A percentile compares a stretch with the other conserved stretches of the same genome.
Evolutionary conservation across 2,329 filamentous ascomycete genomes (phyloP).

Genomic region (Sporothrix globosa): DNA sequence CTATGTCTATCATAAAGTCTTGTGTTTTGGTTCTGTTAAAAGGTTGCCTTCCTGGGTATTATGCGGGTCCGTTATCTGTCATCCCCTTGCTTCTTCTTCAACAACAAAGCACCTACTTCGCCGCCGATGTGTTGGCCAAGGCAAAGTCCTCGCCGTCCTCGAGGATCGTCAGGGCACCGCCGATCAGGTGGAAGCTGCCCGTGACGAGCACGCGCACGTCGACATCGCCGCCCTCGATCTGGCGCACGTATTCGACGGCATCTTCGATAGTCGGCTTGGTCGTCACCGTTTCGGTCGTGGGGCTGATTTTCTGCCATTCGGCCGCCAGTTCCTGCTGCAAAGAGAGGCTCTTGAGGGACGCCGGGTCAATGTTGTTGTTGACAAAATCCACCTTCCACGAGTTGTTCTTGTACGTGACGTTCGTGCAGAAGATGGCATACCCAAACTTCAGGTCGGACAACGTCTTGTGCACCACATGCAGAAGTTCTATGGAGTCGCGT

Average conservation of each 20-base stretch:
- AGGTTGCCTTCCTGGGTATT: background rate
- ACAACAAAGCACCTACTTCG: background rate
- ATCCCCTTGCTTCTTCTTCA: background rate
- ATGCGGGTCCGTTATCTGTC: background rate
- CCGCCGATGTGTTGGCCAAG: constrained; percentile 25
- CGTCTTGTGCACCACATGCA: constrained; percentile 53
- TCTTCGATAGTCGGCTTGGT: constrained; percentile 60
- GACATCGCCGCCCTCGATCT: constrained; percentile 22
- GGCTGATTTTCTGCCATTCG: constrained; percentile 54
- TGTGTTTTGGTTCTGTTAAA: background rate
- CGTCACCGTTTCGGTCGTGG: constrained; percentile 49
- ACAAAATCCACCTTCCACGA: constrained; percentile 62
- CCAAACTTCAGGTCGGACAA: constrained; percentile 58
- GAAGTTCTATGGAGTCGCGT: constrained; percentile 69
- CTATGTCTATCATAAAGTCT: constrained; percentile 8
- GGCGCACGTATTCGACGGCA: constrained; percentile 50
- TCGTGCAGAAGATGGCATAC: constrained; percentile 60
- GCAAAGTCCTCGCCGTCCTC: constrained; percentile 36
- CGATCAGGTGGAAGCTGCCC: constrained; percentile 54
- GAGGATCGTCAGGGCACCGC: constrained; percentile 44
- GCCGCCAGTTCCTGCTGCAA: constrained; percentile 57
- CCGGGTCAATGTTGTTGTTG: constrained; percentile 57
- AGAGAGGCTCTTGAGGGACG: constrained; percentile 54
- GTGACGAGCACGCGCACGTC: constrained; percentile 47
- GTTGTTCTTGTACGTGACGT: constrained; percentile 51